Conservation (phyloP, 768 basidiomycete genomes). For the Nidula microcarpa region DNA sequence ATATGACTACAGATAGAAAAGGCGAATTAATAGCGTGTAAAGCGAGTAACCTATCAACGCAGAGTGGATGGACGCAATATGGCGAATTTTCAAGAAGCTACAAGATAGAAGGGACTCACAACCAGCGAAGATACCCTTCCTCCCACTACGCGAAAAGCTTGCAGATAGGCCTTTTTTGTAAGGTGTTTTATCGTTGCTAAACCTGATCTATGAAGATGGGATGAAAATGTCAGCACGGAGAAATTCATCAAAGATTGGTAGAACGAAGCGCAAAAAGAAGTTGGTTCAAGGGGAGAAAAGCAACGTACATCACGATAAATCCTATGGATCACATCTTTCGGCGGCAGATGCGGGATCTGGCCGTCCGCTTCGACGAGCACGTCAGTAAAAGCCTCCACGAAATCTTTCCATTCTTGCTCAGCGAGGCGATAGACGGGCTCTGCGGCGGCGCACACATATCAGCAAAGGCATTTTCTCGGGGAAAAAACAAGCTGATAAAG, state of each 20-base stretch:
- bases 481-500: no score
- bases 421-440: conserved; percentile 79
- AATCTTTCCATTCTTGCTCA: conserved; percentile 87
- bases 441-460: conserved; percentile 14
- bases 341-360: conserved; percentile 83
- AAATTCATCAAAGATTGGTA: no score
- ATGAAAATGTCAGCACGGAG: background rate
- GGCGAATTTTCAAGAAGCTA: background rate
- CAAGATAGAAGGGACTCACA: conserved; percentile 48
- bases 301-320: conserved; percentile 83
- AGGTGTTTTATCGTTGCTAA: conserved; percentile 93
- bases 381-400: conserved; percentile 69
- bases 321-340: conserved; percentile 88
- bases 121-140: conserved; percentile 85
- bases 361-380: conserved; percentile 70
- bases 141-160: conserved; percentile 83
- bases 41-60: no score
- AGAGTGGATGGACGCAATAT: background rate
- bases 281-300: background rate
- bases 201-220: conserved; percentile 56
- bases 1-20: no score
- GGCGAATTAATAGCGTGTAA: no score
- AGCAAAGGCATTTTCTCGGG: background rate
- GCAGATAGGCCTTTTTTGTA: conserved; percentile 85
- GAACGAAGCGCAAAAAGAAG: background rate